phyloP scores from a whole-genome alignment of 306 rosid genomes.

The Biancaea sappan region DNA sequence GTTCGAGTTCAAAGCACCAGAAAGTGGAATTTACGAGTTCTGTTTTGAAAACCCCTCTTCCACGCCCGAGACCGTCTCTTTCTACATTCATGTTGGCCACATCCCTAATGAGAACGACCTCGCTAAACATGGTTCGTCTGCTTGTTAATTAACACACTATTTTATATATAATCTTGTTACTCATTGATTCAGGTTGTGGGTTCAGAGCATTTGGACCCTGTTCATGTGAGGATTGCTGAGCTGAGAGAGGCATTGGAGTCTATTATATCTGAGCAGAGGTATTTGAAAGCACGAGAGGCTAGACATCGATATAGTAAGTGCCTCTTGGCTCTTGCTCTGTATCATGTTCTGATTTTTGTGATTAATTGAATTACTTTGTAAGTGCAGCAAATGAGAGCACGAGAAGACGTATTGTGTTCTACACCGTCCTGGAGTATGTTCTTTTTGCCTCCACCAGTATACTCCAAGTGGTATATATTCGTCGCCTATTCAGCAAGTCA shows the following conservation, averaged over 20 bases:
- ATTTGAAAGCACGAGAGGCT: slow-evolving; percentile 85
- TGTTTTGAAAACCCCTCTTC: slow-evolving; percentile 78
- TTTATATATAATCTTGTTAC: not conserved
- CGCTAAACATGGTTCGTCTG: slow-evolving; percentile 73
- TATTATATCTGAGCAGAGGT: slow-evolving; percentile 78
- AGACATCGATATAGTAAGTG: slow-evolving; percentile 88
- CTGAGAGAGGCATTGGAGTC: slow-evolving; percentile 53
- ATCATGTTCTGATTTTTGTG: not conserved
- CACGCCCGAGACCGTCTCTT: slow-evolving; percentile 86
- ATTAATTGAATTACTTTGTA: not conserved
- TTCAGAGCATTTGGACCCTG: slow-evolving; percentile 53
- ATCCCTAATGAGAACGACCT: slow-evolving; percentile 79
- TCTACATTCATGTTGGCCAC: slow-evolving; percentile 90
- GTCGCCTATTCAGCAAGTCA: slow-evolving; percentile 54
- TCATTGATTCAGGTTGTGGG: slow-evolving; percentile 5
- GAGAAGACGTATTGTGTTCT: slow-evolving; percentile 47
- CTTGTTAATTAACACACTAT: not conserved
- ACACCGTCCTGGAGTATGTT: slow-evolving; percentile 42
- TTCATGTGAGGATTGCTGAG: slow-evolving; percentile 89
- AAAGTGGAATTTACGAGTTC: slow-evolving; percentile 69
- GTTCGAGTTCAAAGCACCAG: slow-evolving; percentile 80
- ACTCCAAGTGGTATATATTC: slow-evolving; percentile 51
- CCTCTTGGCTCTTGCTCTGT: slow-evolving; percentile 18
- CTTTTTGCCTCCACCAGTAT: slow-evolving; percentile 42
- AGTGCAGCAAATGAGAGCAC: slow-evolving; percentile 51